Conservation (phyloP, 352 stramenopile genomes). For the Aphanomyces stellatus region DNA sequence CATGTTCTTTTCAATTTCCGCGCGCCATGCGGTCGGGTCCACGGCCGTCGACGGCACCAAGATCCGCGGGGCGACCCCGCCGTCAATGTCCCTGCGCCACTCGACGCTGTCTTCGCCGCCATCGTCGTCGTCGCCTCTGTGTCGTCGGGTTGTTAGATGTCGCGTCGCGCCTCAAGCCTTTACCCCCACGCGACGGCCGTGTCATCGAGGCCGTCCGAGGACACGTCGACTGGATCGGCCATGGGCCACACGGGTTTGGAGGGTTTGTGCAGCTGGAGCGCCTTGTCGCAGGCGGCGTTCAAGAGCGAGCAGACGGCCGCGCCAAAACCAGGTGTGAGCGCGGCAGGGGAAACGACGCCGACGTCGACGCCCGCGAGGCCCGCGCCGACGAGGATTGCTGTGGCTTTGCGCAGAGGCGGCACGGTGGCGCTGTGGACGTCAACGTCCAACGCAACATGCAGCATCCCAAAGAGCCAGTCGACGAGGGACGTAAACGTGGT, state of each 20-base stretch:
- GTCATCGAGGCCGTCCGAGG: constrained; percentile 34
- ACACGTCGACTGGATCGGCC: constrained; percentile 37
- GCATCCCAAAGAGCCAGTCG: constrained; percentile 17
- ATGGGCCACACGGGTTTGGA: constrained; percentile 18
- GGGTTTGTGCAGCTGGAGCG: constrained; percentile 22
- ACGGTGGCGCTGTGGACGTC: constrained; percentile 22
- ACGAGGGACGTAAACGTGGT: constrained; percentile 35
- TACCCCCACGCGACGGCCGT: constrained; percentile 24
- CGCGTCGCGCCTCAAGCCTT: constrained; percentile 17
- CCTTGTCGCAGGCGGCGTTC: constrained; percentile 34
- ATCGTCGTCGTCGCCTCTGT: constrained; percentile 23
- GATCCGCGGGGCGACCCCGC: constrained; percentile 22
- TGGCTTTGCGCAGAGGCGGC: constrained; percentile 26
- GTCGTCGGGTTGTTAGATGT: constrained; percentile 29
- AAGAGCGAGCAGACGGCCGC: constrained; percentile 49
- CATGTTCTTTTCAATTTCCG: constrained; percentile 4
- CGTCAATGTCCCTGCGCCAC: neutral
- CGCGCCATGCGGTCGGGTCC: neutral
- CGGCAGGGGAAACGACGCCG: constrained; percentile 31
- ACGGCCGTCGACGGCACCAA: neutral
- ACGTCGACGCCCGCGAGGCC: constrained; percentile 33
- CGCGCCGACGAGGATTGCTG: constrained; percentile 35
- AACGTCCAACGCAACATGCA: constrained; percentile 2
- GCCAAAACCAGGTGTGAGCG: constrained; percentile 33
- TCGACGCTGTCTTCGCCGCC: constrained; percentile 24